Conservation (phyloP, 106 monocot genomes). For the Dendrobium huoshanense region DNA sequence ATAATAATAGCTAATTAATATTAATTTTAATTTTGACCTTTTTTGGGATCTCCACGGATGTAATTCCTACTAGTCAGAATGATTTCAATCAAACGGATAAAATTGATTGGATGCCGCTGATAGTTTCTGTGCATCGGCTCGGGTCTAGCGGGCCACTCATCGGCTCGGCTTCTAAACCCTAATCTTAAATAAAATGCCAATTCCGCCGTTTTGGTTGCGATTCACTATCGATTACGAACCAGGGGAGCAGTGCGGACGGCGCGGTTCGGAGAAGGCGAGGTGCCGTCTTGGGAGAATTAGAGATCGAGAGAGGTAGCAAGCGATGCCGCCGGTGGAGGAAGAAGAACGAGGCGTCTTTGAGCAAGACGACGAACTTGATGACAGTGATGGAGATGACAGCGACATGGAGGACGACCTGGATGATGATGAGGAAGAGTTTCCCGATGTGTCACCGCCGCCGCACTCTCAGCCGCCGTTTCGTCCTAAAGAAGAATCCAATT, state of each 20-base stretch:
- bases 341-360: conserved; percentile 5
- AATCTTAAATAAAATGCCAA: neutral
- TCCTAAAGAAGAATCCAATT: neutral
- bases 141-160: too few relatives aligned
- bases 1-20: too few relatives aligned
- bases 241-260: neutral
- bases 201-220: neutral
- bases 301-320: neutral
- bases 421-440: conserved; percentile 4
- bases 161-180: neutral
- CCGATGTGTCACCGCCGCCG: conserved; percentile 5
- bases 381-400: conserved; percentile 23
- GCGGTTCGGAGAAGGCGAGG: neutral
- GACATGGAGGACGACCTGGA: conserved; percentile 18
- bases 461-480: conserved; percentile 2
- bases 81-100: too few relatives aligned
- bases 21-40: too few relatives aligned
- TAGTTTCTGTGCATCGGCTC: too few relatives aligned
- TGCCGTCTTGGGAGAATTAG: neutral
- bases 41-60: too few relatives aligned
- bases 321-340: conserved; percentile 8
- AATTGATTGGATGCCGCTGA: too few relatives aligned
- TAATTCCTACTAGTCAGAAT: too few relatives aligned
- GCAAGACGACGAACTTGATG: conserved; percentile 34
- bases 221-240: neutral